phyloP scores from a whole-genome alignment of 768 basidiomycete genomes.

The Boletus barrowsii region DNA sequence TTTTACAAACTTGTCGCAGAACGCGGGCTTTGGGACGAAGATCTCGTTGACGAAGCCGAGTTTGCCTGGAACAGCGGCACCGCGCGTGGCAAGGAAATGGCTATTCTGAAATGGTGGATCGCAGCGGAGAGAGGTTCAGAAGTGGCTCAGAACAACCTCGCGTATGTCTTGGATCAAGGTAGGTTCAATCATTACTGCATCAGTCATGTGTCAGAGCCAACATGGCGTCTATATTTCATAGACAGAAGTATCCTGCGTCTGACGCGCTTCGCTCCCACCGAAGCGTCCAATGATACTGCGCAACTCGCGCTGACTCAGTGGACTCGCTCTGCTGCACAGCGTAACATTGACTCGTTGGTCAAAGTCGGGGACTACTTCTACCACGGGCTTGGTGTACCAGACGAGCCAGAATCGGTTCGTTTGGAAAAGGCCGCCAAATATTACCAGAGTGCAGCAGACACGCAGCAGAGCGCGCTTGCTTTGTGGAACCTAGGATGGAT shows the following conservation, averaged over 20 bases:
- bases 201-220: constrained; percentile 30
- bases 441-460: constrained; percentile 93
- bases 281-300: constrained; percentile 81
- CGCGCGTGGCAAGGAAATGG: constrained; percentile 72
- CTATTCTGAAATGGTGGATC: constrained; percentile 92
- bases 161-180: constrained; percentile 92
- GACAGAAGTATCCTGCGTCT: constrained; percentile 69
- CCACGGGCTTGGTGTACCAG: constrained; percentile 76
- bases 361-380: constrained; percentile 99
- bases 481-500: constrained; percentile 99
- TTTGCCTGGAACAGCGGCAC: constrained; percentile 66
- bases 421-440: constrained; percentile 91
- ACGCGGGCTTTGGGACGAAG: constrained; percentile 83
- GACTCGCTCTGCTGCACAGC: constrained; percentile 91
- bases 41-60: constrained; percentile 80
- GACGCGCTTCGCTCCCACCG: constrained; percentile 64
- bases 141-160: constrained; percentile 92
- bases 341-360: constrained; percentile 94
- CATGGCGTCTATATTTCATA: constrained; percentile 22
- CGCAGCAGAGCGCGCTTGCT: constrained; percentile 87
- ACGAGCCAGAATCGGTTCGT: constrained; percentile 59
- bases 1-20: constrained; percentile 94
- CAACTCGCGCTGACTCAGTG: constrained; percentile 86
- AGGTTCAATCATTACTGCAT: constrained; percentile 28
- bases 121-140: constrained; percentile 92